phyloP scores from a whole-genome alignment of 1,139 yeast species.

The Sugiyamaella neomexicana region DNA sequence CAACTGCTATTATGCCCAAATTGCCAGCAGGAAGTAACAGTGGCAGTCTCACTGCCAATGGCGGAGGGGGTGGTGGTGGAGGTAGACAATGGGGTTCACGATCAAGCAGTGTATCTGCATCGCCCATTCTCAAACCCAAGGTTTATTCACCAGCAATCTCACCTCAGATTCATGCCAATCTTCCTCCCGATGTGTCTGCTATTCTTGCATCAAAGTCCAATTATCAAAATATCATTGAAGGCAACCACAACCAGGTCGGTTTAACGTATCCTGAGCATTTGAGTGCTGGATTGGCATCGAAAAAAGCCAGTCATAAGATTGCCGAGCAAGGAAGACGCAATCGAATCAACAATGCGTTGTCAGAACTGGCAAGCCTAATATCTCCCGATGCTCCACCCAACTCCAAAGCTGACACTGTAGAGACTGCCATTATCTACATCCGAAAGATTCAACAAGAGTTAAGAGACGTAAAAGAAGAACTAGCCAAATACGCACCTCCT shows the following conservation, averaged over 20 bases:
- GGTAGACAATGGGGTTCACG: slow-evolving; percentile 22
- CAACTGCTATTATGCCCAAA: slow-evolving; percentile 29
- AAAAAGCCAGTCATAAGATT: slow-evolving; percentile 74
- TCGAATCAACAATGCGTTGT: slow-evolving; percentile 83
- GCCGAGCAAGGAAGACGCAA: slow-evolving; percentile 97
- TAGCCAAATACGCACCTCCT: slow-evolving; percentile 21
- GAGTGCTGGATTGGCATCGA: slow-evolving; percentile 43
- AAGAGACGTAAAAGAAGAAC: slow-evolving; percentile 38
- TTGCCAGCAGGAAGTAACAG: slow-evolving; percentile 18
- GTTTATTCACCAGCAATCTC: slow-evolving; percentile 26
- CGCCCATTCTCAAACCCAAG: slow-evolving; percentile 33
- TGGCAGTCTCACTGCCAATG: slow-evolving; percentile 16
- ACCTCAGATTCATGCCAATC: slow-evolving; percentile 30
- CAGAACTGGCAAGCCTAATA: slow-evolving; percentile 66
- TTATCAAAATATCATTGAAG: slow-evolving; percentile 48
- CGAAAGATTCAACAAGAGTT: slow-evolving; percentile 52
- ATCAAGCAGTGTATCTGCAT: slow-evolving; percentile 24
- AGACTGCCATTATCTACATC: slow-evolving; percentile 75
- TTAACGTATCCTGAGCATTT: slow-evolving; percentile 44
- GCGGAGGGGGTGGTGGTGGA: background rate
- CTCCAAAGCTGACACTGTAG: slow-evolving; percentile 93
- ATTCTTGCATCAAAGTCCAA: slow-evolving; percentile 45
- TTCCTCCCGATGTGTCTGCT: slow-evolving; percentile 35
- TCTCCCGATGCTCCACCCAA: slow-evolving; percentile 57
- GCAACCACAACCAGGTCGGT: slow-evolving; percentile 45